A percentile compares a stretch with the other conserved stretches of the same genome.
Evolutionary conservation across 108 stramenopile species (phyloP).

Genomic region (Nitzschia palea): DNA sequence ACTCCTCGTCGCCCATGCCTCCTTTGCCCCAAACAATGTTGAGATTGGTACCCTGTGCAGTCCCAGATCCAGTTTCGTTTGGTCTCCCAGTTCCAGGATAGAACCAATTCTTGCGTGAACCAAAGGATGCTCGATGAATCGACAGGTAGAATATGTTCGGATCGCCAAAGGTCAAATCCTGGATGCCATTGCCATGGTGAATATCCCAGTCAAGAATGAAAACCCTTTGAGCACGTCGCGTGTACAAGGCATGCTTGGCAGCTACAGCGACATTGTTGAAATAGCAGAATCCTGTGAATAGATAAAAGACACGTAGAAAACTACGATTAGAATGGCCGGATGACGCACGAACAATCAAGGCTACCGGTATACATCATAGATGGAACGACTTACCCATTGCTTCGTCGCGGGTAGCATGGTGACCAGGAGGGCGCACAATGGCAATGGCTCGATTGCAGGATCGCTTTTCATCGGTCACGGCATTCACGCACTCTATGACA

Average conservation of each 20-base stretch:
- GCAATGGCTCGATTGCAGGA: conserved; percentile 16
- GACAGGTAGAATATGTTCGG: conserved; percentile 45
- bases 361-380: not conserved
- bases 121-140: conserved; percentile 32
- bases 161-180: conserved; percentile 52
- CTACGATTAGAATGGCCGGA: too few species aligned
- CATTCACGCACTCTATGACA: conserved; percentile 24
- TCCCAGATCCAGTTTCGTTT: conserved; percentile 45
- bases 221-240: conserved; percentile 18
- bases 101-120: conserved; percentile 19
- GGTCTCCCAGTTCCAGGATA: conserved; percentile 48
- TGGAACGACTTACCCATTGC: conserved; percentile 33
- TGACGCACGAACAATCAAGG: too few species aligned
- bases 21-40: conserved; percentile 43
- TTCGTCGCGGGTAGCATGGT: conserved; percentile 21
- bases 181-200: conserved; percentile 60
- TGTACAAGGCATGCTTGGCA: conserved; percentile 22
- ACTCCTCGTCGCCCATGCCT: conserved; percentile 43
- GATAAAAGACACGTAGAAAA: too few species aligned
- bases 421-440: conserved; percentile 33
- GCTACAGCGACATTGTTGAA: conserved; percentile 58
- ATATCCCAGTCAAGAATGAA: conserved; percentile 63
- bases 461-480: not conserved
- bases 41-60: conserved; percentile 38
- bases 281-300: conserved; percentile 56